phyloP scores from a whole-genome alignment of 768 basidiomycete genomes.

The Lentinula raphanica region DNA sequence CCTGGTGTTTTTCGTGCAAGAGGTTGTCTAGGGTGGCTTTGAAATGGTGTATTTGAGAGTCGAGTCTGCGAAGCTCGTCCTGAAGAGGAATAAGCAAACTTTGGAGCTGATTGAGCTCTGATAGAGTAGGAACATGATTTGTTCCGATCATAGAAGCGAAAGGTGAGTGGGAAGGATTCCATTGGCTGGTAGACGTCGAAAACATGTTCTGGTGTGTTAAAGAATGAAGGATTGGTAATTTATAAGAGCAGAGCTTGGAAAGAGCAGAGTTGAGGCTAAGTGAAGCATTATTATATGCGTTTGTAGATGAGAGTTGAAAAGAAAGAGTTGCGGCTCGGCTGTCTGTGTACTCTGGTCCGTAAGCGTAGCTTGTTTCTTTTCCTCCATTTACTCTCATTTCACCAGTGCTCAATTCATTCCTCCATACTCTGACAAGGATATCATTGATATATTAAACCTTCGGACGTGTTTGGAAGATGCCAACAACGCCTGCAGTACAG shows the following conservation, averaged over 20 bases:
- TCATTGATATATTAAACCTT: neutral
- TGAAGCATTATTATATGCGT: no score
- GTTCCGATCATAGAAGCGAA: constrained; percentile 1
- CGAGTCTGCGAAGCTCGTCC: neutral
- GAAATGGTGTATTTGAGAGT: neutral
- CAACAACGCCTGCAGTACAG: neutral
- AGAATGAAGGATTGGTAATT: neutral
- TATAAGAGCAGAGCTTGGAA: no score
- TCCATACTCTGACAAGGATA: neutral
- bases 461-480: neutral
- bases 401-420: neutral
- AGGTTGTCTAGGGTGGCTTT: neutral
- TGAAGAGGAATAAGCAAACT: neutral
- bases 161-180: neutral
- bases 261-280: no score
- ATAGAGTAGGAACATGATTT: neutral
- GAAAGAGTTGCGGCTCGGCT: no score
- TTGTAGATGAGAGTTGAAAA: no score
- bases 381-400: neutral
- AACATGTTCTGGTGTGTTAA: neutral
- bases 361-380: neutral
- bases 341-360: neutral
- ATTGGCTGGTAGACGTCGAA: neutral
- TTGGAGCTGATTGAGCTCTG: neutral
- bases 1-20: neutral